Base-by-base conservation (phyloP, 1,284 basidiomycete species). In the Sanghuangporus weigelae region DNA sequence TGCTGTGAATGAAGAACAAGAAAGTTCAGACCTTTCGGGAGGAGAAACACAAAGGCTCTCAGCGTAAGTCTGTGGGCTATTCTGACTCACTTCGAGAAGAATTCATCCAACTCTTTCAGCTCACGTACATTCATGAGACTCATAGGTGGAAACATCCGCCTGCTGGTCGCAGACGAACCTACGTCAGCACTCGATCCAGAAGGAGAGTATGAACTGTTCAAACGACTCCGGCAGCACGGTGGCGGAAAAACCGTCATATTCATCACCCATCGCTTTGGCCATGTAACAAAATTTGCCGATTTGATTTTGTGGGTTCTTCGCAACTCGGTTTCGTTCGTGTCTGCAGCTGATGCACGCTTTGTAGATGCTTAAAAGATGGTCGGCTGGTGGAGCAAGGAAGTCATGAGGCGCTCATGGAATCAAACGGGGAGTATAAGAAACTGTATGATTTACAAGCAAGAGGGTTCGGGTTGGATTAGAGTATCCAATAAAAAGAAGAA, bases 41-140 rank as follows among this genome's bases (percentile, higher is more conserved):
- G 79, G 79, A 19, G 78, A 80, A 64, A 71, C 69, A 57, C 79
- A 81, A 57, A 72, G 78, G 48, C 66, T 80, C 0, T 78, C 80
- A 5, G 76, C 78, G 75, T 80, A 61, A 59, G 76, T 70, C 5
- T 38, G 6, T 48, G 49, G 48, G 23, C 50, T n/a, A 5, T 11
- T 23, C 23, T 23, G 49, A 19, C 48, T 26, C 19, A 12, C 23
- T 21, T 8, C 26, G 26, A 7, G 21, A 14, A n/a, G 21, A 26
- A 12, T 7, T 11, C 23, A 51, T 2, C 6, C 12, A 26, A 21
- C 12, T n/a, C 19, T 59, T 36, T 16, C 16, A 79, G 79, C 8
- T 73, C 77, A 6, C 76, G 79, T 0, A 72, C 77, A 6, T 81
- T 82, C 63, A 76, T 78, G 69, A 71, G 75, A 19, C 60, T 77